Base-by-base conservation (phyloP, 2,329 filamentous ascomycete genomes). In the Monilinia fructigena region DNA sequence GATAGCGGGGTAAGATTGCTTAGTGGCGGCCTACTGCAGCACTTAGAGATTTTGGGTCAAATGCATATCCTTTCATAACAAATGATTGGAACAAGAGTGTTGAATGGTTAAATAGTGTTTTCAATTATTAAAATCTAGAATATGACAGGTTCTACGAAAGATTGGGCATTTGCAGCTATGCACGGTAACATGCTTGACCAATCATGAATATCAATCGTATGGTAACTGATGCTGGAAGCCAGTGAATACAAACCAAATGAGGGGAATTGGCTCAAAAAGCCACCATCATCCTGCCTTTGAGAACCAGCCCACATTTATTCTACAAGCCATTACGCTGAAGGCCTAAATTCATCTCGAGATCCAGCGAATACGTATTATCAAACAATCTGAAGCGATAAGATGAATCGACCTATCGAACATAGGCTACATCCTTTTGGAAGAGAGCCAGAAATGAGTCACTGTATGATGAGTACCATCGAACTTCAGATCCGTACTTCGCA, bases 371-470 rank as follows among this genome's bases (percentile, higher is more conserved):
- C n/a, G 31, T 45, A n/a, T 61, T 26, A 10, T 26, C 58, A 61
- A 26, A 23, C 45, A 55, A 55, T 4, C n/a, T 42, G 12, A 52
- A 12, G 31, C n/a, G 45, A 61, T 14, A 40, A 60, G 7, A 61
- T 61, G 58, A 61, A 61, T 61, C 58, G 58, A 28, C 58, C 45
- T 50, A 61, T n/a, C 47, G 58, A 61, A 61, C 58, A 50, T 50
- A 45, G 28, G 14, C 58, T 61, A 38, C 58, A 45, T 38, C 45
- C 58, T 61, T 61, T 61, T 20, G 58, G 58, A 38, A 61, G 58
- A 52, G 58, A 40, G 31, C 47, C 23, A 50, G 58, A 38, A 26
- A 40, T 50, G 58, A 52, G n/a, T 61, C 58, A 14, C 50, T 61
- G 58, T 61, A 61, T 7, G 28, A 61, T 28, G 58, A 61, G 10